These are phyloP conservation scores for Penicillium parvum DNA, from an alignment of 495 filamentous ascomycete species.

Conservation along the genomic window DNA sequence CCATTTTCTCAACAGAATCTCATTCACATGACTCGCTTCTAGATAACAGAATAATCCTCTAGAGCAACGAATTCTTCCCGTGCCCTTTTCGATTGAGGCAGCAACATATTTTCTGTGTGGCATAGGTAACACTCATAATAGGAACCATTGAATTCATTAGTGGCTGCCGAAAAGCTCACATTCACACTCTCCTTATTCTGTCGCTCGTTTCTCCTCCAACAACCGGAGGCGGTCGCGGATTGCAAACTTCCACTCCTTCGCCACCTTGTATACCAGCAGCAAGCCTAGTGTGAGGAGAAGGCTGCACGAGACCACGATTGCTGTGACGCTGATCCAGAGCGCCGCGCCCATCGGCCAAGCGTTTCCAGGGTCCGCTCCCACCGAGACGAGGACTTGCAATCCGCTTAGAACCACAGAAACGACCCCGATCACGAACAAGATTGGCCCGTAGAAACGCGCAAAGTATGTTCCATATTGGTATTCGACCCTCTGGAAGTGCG, in stretches of 20 bases:
- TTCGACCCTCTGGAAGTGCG: neutral
- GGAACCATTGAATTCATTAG: too few species aligned
- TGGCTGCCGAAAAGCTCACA: too few species aligned
- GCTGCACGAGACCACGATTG: neutral
- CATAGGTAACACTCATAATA: too few species aligned
- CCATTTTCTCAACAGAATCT: too few species aligned
- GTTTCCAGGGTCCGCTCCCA: neutral
- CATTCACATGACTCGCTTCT: too few species aligned
- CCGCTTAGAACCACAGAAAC: neutral
- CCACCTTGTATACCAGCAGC: neutral
- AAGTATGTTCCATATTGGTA: neutral
- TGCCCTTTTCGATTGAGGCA: too few species aligned
- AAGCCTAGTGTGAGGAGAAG: neutral
- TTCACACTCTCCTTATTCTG: too few species aligned
- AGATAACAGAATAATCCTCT: too few species aligned
- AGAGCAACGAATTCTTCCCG: too few species aligned
- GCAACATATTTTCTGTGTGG: too few species aligned
- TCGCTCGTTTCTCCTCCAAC: neutral
- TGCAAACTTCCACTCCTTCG: neutral
- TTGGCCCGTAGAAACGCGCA: neutral
- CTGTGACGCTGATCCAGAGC: neutral
- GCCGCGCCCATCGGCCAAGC: neutral
- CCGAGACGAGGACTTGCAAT: neutral
- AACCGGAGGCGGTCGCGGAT: neutral
- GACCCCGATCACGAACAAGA: neutral